Evolutionary conservation across 2,329 filamentous ascomycete genomes (phyloP), one percentile per base, ranked within the genome.

Genomic region (Fragosphaeria purpurea): DNA sequence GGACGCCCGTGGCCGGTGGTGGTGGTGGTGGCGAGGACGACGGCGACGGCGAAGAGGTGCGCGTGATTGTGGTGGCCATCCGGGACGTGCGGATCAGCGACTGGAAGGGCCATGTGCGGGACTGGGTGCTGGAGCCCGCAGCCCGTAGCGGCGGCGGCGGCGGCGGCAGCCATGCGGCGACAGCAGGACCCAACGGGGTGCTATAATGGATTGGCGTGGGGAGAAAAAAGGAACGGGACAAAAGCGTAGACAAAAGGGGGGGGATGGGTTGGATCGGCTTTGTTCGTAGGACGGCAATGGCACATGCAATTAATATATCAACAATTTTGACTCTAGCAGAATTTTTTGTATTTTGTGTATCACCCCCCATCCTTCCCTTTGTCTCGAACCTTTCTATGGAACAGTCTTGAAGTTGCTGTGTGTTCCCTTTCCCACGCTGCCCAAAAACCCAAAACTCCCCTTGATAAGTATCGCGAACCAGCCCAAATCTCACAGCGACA

Each of bases 71-170:
- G 6, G 93, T 97, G 7, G 80, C 77, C 59, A 88, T 97, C 59
- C 79, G 77, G 60, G 87, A 90, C 63, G 89, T 93, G 46, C 78
- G 89, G 61, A 94, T 94, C 60, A 89, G 86, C 57, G 93, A 95
- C 65, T 95, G 86, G 86, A 95, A 95, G 71, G 91, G 93, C n/a
- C 80, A 82, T 11, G 88, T 97, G 5, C 80, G 85, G 60, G 91
- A 97, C 63, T 97, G 73, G 70, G 74, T 74, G 1, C 61, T 79
- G 53, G 65, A 67, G 4, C 63, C 68, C 33, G 60, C 46, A 34
- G 40, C 32, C 51, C 6, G 32, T 43, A 8, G 53, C 63, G 33
- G 63, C 51, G 8, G 45, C 48, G 13, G 40, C 22, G 7, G 53
- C 63, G 33, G 63, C 51, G 8, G 45, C 48, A 22, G 40, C 22